Conservation (phyloP, 176 grass and related monocot genomes). For the Eremochloa ophiuroides region DNA sequence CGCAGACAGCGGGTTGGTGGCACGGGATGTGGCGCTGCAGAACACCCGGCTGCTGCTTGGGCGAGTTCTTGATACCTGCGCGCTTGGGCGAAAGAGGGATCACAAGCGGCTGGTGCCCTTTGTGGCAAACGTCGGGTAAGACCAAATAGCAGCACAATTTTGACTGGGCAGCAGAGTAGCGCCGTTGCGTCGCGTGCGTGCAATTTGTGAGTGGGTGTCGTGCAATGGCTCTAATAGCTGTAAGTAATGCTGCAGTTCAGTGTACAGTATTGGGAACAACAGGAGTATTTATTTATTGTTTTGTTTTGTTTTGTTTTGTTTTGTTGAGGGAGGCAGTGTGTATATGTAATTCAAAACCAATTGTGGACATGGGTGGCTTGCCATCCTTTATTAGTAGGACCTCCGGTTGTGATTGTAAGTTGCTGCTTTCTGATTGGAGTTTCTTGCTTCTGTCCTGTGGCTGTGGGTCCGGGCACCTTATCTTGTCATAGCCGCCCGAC, state of each 20-base stretch:
- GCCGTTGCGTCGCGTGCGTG: background rate
- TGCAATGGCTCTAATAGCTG: background rate
- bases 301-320: background rate
- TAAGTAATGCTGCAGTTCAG: background rate
- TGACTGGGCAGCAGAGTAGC: background rate
- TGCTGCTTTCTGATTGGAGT: background rate
- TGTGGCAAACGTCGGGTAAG: slow-evolving; percentile 60
- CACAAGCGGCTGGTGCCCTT: slow-evolving; percentile 90
- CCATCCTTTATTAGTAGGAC: no score
- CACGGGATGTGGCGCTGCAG: slow-evolving; percentile 69
- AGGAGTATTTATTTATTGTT: background rate
- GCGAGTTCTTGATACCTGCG: slow-evolving; percentile 86
- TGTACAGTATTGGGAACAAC: background rate
- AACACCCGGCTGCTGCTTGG: slow-evolving; percentile 81
- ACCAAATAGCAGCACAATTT: background rate
- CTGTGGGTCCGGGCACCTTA: background rate
- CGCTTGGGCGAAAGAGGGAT: slow-evolving; percentile 90
- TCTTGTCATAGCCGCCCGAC: background rate
- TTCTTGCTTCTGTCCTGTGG: no score
- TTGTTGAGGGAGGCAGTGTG: background rate
- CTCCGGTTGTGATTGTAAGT: background rate
- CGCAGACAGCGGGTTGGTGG: slow-evolving; percentile 43
- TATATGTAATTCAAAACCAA: background rate
- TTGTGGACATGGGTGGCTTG: background rate
- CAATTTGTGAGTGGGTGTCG: background rate